phyloP scores from a whole-genome alignment of 306 rosid species.

The Cucurbita pepo region DNA sequence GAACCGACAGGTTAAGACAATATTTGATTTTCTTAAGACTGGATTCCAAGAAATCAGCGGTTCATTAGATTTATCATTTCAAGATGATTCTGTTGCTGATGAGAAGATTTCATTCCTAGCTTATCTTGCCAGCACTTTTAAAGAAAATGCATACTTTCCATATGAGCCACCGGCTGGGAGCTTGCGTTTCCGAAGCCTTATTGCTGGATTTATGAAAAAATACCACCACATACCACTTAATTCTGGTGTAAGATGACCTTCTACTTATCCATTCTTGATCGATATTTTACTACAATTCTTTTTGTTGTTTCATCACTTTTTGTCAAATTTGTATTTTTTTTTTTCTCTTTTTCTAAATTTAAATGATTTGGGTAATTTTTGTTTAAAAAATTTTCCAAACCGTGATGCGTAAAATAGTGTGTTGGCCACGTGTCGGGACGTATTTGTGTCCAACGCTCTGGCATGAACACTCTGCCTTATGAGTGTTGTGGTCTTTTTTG shows the following conservation, averaged over 20 bases:
- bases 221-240: slow-evolving; percentile 83
- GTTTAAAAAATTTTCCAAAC: too few relatives aligned
- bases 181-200: slow-evolving; percentile 69
- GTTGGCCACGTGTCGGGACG: too few relatives aligned
- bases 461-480: too few relatives aligned
- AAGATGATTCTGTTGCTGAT: slow-evolving; percentile 92
- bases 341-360: too few relatives aligned
- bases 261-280: background rate
- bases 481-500: background rate
- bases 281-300: too few relatives aligned
- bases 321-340: too few relatives aligned
- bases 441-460: too few relatives aligned
- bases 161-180: slow-evolving; percentile 97
- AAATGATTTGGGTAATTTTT: too few relatives aligned
- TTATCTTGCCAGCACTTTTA: slow-evolving; percentile 58
- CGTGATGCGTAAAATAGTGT: too few relatives aligned
- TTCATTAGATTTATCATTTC: slow-evolving; percentile 81
- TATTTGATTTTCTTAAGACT: slow-evolving; percentile 75
- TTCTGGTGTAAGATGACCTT: slow-evolving; percentile 43
- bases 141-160: slow-evolving; percentile 45
- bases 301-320: too few relatives aligned
- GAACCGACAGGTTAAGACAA: slow-evolving; percentile 64
- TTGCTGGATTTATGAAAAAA: slow-evolving; percentile 85
- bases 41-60: slow-evolving; percentile 93
- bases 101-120: slow-evolving; percentile 94